Evolutionary conservation across 2,329 filamentous ascomycete genomes (phyloP), one percentile per base, ranked within the genome.

Genomic region (Xylaria polymorpha): DNA sequence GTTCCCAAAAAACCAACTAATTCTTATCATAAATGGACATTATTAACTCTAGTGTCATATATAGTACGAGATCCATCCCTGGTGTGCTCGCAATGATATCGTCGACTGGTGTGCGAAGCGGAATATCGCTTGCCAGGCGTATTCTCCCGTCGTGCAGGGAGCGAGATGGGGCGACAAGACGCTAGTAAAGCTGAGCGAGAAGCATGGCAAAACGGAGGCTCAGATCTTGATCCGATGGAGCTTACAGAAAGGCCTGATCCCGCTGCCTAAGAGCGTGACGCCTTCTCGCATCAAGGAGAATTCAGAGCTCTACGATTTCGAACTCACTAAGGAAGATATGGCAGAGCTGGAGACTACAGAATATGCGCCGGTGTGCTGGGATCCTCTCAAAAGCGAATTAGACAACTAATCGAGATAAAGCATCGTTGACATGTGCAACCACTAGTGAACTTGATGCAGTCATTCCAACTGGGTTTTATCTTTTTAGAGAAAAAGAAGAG

Each of bases 161-260:
- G 83, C 91, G 81, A 90, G 93, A 73, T 89, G 90, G 71, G 88
- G 90, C 48, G 91, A 97, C 71, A 82, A 87, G 71, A 87, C 86
- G 14, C 82, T 96, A 39, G 85, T 86, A 68, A 83, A 83, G 15
- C 81, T 97, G 66, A 88, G 90, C 0, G 83, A 90, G 74, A 94
- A 94, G 82, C 88, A 96, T 78, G 85, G 84, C 72, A 94, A 91
- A 82, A 88, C 88, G 8, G 88, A 91, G 68, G 91, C 92, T 10
- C 94, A 97, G 84, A 82, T 97, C 10, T 80, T 97, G 75, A 82
- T 97, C 59, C 86, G 94, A 71, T 97, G 93, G 86, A 92, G 91
- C 73, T 79, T 97, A 80, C 92, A 97, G 80, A 94, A 93, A 81
- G 91, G 88, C 4, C 90, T 88, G 78, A 85, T 92, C 41, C 91